Evolutionary conservation across 202 grass and related monocot species (phyloP).

Genomic region (Panicum virgatum): DNA sequence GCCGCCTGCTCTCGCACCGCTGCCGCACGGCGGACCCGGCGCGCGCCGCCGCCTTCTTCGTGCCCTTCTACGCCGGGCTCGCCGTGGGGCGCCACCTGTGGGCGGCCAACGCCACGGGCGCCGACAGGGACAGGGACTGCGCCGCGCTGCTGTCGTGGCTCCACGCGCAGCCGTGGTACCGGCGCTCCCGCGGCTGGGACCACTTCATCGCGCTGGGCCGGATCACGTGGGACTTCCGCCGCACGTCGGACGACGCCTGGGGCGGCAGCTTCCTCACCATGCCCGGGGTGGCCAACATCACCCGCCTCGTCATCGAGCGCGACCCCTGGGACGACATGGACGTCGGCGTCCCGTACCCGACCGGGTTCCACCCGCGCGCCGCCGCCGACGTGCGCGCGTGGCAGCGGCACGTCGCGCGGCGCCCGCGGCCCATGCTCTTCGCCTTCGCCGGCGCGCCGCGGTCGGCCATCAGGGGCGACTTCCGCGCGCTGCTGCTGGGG

Average conservation of each 20-base stretch:
- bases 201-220: slow-evolving; percentile 87
- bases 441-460: slow-evolving; percentile 74
- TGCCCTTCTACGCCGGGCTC: slow-evolving; percentile 86
- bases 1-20: slow-evolving; percentile 66
- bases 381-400: slow-evolving; percentile 57
- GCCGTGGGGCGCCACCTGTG: slow-evolving; percentile 75
- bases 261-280: slow-evolving; percentile 83
- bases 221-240: slow-evolving; percentile 97
- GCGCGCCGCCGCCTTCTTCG: slow-evolving; percentile 69
- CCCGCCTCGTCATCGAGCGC: slow-evolving; percentile 89
- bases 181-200: slow-evolving; percentile 62
- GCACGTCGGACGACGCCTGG: slow-evolving; percentile 50
- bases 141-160: slow-evolving; percentile 67
- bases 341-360: slow-evolving; percentile 90
- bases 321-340: slow-evolving; percentile 84
- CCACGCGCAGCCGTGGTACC: slow-evolving; percentile 52
- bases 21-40: slow-evolving; percentile 63
- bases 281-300: slow-evolving; percentile 72
- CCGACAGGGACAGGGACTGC: slow-evolving; percentile 72
- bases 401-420: slow-evolving; percentile 57
- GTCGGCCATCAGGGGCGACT: slow-evolving; percentile 72
- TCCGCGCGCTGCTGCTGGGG: slow-evolving; percentile 54
- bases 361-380: slow-evolving; percentile 74
- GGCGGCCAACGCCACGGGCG: slow-evolving; percentile 50
- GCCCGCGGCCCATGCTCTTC: slow-evolving; percentile 60